Base-by-base conservation (phyloP, 495 filamentous ascomycete genomes). In the Penicillium odoratum region DNA sequence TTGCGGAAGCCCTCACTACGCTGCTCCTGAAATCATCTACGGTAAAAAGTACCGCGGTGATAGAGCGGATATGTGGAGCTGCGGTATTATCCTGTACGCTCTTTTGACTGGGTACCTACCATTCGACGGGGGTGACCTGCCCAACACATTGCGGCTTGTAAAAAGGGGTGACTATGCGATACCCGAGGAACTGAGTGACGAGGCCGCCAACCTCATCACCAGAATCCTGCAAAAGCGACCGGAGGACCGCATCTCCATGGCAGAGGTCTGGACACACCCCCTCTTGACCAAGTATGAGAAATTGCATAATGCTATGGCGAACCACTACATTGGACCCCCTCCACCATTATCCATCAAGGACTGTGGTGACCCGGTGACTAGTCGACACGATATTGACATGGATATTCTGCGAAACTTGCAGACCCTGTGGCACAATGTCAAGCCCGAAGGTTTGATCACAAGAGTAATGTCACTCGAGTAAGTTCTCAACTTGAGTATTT, bases 1-100 rank as follows among this genome's bases (percentile, higher is more conserved):
- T 3, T 99, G 94, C 65, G 94, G 94, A 43, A 98, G 95, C 57
- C 93, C 93, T 5, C 94, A 98, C 71, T 98, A 98, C 63, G 92
- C 91, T 3, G 92, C 94, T 1, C 94, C 94, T 0, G 94, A 99
- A 69, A 83, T 99, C 46, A 86, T 97, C 28, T 77, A 82, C 30
- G 83, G 82, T 9, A 70, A 77, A 26, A 74, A 74, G 26, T 99
- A 99, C 66, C 86, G 89, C 58, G 95, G 93, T 16, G 86, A 88
- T 51, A 85, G 83, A 62, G 90, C 88, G 0, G 94, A 99, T 63
- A 87, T 97, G 53, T 98, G 94, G 94, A 96, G 91, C 70, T 88
- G 93, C 69, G 94, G 94, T 7, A 86, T 97, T 6, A 92, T 98
- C 31, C 74, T 99, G 0, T 98, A 85, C 63, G 92, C 88, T 13